Evolutionary conservation across 345 rosid genomes (phyloP), one percentile per base, ranked within the genome.

Genomic region (Eucalyptus cloeziana): DNA sequence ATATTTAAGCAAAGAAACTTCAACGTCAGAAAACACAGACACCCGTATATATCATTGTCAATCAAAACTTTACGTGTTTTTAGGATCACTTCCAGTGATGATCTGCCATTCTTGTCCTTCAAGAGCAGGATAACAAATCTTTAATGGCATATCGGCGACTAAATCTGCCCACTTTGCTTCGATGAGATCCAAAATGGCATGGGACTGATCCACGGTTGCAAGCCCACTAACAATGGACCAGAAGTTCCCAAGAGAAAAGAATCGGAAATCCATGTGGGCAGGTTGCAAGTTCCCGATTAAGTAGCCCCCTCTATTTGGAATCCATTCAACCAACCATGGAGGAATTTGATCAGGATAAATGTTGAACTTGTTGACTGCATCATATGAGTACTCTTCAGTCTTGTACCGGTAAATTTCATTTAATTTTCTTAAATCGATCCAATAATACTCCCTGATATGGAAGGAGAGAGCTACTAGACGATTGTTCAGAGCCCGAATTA

Each of bases 251-350:
- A 97, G 92, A 62, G 99, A 94, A 89, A 97, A 96, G 92, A 97
- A 96, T 87, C 99, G 92, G 90, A 97, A 97, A 91, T 97, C 99
- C 99, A 97, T 97, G 60, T 96, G 99, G 91, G 97, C 99, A 45
- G 99, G 98, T 85, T 96, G 98, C 90, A 97, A 93, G 94, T 96
- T 97, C 88, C 99, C 99, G 31, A 97, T 94, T 43, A 97, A 90
- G 90, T 94, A 97, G 86, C 94, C 95, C 51, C 96, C 94, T 92
- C 91, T 92, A 88, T 96, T 95, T 37, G 98, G 99, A 89, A 97
- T 96, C 99, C 99, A 96, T 88, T 96, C 99, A 86, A 95, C 96
- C 89, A 97, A 89, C 99, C 99, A 97, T 8, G 96, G 94, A 92
- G 98, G 91, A 90, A 97, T 95, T 91, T 97, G 99, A 51, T 97